Evolutionary conservation across 176 grass and related monocot genomes (phyloP).

Genomic region (Canna indica): DNA sequence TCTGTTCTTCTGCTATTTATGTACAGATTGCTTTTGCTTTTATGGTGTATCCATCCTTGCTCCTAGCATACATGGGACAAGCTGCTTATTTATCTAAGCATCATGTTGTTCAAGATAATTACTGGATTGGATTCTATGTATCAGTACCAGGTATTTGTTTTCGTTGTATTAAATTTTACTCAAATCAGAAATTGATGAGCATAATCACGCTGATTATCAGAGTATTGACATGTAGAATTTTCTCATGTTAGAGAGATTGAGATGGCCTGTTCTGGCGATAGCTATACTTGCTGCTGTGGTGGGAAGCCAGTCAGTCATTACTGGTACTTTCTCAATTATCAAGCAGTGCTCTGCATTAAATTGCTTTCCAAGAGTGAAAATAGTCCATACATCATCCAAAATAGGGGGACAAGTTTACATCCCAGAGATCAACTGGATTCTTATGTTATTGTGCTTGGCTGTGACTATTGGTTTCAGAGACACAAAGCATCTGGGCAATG

Average conservation of each 20-base stretch:
- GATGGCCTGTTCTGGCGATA: conserved; percentile 11
- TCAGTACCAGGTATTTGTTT: conserved; percentile 2
- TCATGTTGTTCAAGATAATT: background rate
- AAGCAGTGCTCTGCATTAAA: conserved; percentile 11
- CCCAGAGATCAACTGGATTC: conserved; percentile 19
- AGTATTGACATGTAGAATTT: conserved; percentile 2
- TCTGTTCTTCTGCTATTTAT: background rate
- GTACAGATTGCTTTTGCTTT: conserved; percentile 12
- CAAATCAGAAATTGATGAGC: background rate
- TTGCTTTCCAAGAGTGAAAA: conserved; percentile 16
- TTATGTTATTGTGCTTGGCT: conserved; percentile 8
- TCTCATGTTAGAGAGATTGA: conserved; percentile 6
- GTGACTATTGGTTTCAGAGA: conserved; percentile 15
- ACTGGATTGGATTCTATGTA: conserved; percentile 9
- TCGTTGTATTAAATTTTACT: background rate
- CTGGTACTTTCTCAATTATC: conserved; percentile 11
- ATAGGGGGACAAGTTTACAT: conserved; percentile 15
- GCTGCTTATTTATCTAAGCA: conserved; percentile 16
- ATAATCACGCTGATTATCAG: background rate
- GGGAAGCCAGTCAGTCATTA: conserved; percentile 15
- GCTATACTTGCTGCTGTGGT: conserved; percentile 16
- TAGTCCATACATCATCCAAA: conserved; percentile 12
- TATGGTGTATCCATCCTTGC: conserved; percentile 16
- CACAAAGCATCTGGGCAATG: conserved; percentile 11
- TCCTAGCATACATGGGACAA: conserved; percentile 22